phyloP scores from a whole-genome alignment of 768 basidiomycete species.

The Boletus rubropictus region DNA sequence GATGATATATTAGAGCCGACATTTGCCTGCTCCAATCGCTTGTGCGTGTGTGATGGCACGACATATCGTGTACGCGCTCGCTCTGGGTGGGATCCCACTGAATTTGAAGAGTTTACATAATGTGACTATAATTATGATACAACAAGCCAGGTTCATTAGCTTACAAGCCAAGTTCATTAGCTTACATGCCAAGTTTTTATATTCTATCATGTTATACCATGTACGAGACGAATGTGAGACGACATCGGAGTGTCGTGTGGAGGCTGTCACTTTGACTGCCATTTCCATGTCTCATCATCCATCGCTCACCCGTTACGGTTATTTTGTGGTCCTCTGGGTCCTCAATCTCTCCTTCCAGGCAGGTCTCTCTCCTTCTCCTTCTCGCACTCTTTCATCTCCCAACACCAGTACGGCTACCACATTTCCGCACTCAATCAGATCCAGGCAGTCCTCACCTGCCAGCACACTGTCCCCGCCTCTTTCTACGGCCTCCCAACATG shows the following conservation, averaged over 20 bases:
- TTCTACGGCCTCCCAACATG: constrained; percentile 57
- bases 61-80: no score
- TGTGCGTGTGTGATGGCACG: no score
- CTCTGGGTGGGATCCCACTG: no score
- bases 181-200: no score
- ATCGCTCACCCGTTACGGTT: constrained; percentile 57
- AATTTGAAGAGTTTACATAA: no score
- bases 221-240: background rate
- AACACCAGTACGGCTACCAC: constrained; percentile 86
- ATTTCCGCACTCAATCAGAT: constrained; percentile 90
- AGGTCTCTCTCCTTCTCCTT: constrained; percentile 1
- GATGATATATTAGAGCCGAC: no score
- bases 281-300: constrained; percentile 13
- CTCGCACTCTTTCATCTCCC: background rate
- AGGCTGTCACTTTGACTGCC: constrained; percentile 1
- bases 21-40: no score
- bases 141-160: no score
- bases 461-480: constrained; percentile 17
- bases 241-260: background rate
- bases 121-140: no score
- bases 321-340: constrained; percentile 63
- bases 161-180: no score
- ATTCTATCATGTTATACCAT: no score
- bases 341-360: constrained; percentile 55
- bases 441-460: constrained; percentile 72